Evolutionary conservation across 1,284 basidiomycete genomes (phyloP).

Genomic region (Naganishia sp.): DNA sequence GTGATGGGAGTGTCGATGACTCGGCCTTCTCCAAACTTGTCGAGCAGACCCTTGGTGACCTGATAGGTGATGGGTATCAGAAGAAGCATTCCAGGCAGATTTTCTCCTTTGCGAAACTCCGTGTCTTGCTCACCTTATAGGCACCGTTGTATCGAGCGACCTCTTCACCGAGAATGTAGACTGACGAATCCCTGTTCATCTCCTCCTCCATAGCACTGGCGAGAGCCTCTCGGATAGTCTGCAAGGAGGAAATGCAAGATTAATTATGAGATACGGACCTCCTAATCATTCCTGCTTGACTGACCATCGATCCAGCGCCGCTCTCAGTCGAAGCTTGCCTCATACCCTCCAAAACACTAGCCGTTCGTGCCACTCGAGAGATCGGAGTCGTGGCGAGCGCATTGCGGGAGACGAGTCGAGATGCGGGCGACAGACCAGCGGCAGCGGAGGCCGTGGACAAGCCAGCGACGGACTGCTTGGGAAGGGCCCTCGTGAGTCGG

Average conservation of each 20-base stretch:
- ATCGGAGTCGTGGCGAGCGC: slow-evolving; percentile 48
- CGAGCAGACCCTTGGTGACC: slow-evolving; percentile 96
- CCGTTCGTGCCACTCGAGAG: slow-evolving; percentile 44
- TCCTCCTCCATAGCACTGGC: slow-evolving; percentile 99
- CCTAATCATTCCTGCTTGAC: slow-evolving; percentile 32
- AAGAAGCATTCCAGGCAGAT: background rate
- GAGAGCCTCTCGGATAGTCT: slow-evolving; percentile 98
- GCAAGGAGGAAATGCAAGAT: slow-evolving; percentile 42
- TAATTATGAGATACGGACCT: background rate
- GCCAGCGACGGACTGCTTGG: slow-evolving; percentile 22
- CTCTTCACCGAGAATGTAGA: slow-evolving; percentile 97
- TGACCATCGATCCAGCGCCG: slow-evolving; percentile 47
- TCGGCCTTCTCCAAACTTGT: slow-evolving; percentile 99
- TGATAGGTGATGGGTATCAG: slow-evolving; percentile 44
- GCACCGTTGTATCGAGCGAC: slow-evolving; percentile 99
- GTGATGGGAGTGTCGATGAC: slow-evolving; percentile 98
- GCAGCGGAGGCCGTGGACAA: slow-evolving; percentile 19
- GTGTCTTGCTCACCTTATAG: slow-evolving; percentile 74
- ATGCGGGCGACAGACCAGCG: slow-evolving; percentile 18
- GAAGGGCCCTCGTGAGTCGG: slow-evolving; percentile 21
- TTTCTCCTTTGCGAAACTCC: background rate
- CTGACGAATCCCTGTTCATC: slow-evolving; percentile 93
- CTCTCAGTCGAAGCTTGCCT: slow-evolving; percentile 46
- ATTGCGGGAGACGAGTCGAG: slow-evolving; percentile 35
- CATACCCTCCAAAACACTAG: slow-evolving; percentile 41